Evolutionary conservation across 768 basidiomycete genomes (phyloP), one percentile per base, ranked within the genome.

Genomic region (Tricholoma sp.): DNA sequence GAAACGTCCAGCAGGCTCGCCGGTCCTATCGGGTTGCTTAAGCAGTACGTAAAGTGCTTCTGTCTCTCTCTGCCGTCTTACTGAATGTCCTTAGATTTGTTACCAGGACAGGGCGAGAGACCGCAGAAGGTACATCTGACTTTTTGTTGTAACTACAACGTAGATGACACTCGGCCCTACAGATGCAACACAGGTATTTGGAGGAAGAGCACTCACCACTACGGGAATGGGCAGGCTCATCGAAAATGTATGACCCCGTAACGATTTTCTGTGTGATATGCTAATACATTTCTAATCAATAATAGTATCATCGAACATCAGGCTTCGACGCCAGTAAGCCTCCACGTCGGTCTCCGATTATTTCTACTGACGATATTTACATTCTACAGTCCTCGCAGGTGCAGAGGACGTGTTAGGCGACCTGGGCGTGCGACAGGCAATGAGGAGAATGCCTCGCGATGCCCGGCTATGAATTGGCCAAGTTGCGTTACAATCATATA

Each of bases 201-300:
- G 94, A 53, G 95, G 95, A 16, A 83, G 95, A 18, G 91, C 86
- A 22, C 77, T 98, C 62, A 97, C 95, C 0, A 77, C 80, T 45
- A 86, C 90, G 4, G 93, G 94, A 7, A 91, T 94, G 90, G 93
- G 93, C 59, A 86, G 83, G 71, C 70, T 85, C 45, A 80, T 93
- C 57, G 92, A 94, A 70, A 91, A 89, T 60, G 89, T 89, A 65
- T 50, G 84, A 74, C 19, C 1, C 19, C 34, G 0, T 21, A 24
- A 21, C 39, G 21, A 60, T 56, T 47, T 52, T 37, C 35, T 39
- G 31, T 14, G 22, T 29, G 47, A 31, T 18, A 10, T 52, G 12
- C 32, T 50, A 46, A 35, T 29, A 39, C 22, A 54, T 29, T 43
- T 21, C 50, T 43, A 35, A 41, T 29, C 29, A 18, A 11, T n/a